Evolutionary conservation across 768 basidiomycete genomes (phyloP).

Genomic region (Leccinum boreale): DNA sequence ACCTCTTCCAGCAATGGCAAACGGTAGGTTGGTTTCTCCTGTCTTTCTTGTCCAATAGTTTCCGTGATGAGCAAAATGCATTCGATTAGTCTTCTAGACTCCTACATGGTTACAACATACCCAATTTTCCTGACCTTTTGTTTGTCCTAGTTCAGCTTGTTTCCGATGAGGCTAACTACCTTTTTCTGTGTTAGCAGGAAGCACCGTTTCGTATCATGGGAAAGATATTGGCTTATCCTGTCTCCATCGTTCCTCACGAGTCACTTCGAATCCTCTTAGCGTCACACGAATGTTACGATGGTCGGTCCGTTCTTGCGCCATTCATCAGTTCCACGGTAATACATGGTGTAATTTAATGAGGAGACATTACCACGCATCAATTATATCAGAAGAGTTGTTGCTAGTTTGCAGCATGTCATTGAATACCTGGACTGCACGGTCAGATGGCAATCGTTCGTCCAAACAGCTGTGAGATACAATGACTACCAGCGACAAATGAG

Average conservation of each 20-base stretch:
- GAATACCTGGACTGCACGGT: neutral
- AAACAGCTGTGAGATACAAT: neutral
- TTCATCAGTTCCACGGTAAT: conserved; percentile 1
- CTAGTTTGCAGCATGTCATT: neutral
- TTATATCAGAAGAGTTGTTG: neutral
- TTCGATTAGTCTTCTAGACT: conserved; percentile 97
- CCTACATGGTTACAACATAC: conserved; percentile 60
- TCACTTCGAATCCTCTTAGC: neutral
- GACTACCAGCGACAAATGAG: neutral
- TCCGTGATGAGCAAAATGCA: conserved; percentile 55
- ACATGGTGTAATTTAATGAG: conserved; percentile 12
- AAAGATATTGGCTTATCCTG: neutral
- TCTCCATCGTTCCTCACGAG: neutral
- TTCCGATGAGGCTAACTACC: conserved; percentile 10
- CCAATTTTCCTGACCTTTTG: conserved; percentile 19
- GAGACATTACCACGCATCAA: conserved; percentile 1
- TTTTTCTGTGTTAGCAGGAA: conserved; percentile 4
- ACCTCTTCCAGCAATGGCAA: neutral
- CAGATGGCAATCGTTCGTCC: neutral
- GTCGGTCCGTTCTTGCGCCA: conserved; percentile 1
- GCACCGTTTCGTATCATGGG: neutral
- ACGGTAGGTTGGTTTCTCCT: conserved; percentile 10
- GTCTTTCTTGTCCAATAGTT: neutral
- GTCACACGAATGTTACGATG: neutral
- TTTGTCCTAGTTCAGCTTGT: conserved; percentile 1